Evolutionary conservation across 805 yeast species (phyloP), one percentile per base, ranked within the genome.

Genomic region (Saturnispora saitoi): DNA sequence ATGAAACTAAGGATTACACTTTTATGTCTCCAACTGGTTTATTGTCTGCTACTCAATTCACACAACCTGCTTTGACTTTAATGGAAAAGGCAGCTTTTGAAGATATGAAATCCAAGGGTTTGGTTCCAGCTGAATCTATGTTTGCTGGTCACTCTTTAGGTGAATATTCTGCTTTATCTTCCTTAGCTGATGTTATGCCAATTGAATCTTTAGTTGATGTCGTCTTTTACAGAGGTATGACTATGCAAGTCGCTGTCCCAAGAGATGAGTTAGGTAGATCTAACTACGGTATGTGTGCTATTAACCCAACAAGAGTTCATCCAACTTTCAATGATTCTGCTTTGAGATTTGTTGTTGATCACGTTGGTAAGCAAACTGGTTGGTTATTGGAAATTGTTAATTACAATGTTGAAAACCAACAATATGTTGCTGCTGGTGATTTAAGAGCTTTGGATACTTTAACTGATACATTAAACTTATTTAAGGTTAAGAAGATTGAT

Each of bases 211-310:
- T 91, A 58, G 97, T 91, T 54, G 98, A 91, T 68, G 95, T 91
- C 68, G 98, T 91, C 48, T 93, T 93, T 78, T 95, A 93, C 79
- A 84, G 99, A 76, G 99, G 99, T 78, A 93, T 93, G 98, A 95
- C 99, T 44, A 93, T 93, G 99, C 99, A 93, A 75, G 99, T 93
- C 56, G 99, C 99, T 43, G 99, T 93, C 57, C 98, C 98, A 66
- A 85, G 99, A 74, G 99, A 93, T 70, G 78, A 81, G 48, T 66
- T 70, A 45, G 99, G 99, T 44, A 85, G 98, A 72, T 93, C 99
- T 51, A 93, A 93, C 76, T 93, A 93, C 64, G 98, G 98, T 76
- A 93, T 93, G 99, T 80, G 88, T 74, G 99, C 99, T 47, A 90
- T 91, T 51, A 93, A 95, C 73, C 99, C 99, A 62, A 78, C 95